Evolutionary conservation across 495 filamentous ascomycete genomes (phyloP).

Genomic region (Schizothecium vesticola): DNA sequence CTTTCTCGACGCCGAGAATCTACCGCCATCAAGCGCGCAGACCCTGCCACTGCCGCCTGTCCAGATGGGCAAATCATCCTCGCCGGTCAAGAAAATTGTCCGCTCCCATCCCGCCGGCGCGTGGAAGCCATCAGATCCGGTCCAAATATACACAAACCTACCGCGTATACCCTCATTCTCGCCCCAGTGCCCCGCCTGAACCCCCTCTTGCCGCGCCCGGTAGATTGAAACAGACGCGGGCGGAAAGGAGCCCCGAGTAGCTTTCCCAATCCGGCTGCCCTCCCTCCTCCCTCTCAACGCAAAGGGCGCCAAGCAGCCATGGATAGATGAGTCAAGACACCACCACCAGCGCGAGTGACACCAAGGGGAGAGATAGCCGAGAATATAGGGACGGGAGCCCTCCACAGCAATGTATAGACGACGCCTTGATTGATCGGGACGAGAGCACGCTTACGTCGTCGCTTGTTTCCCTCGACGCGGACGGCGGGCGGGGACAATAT

Average conservation of each 20-base stretch:
- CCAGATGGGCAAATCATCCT: too few species aligned
- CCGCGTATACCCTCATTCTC: background rate
- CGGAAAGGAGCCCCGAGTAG: background rate
- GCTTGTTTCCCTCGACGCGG: background rate
- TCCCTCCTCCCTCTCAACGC: background rate
- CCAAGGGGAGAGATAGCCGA: conserved; percentile 8
- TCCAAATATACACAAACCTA: background rate
- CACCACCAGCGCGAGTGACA: background rate
- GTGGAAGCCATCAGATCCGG: background rate
- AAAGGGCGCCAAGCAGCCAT: too few species aligned
- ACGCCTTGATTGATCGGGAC: background rate
- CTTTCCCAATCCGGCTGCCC: background rate
- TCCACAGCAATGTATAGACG: background rate
- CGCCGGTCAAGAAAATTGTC: too few species aligned
- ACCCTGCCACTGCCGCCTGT: background rate
- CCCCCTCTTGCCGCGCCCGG: background rate
- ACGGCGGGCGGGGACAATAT: conserved; percentile 10
- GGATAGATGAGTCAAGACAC: background rate
- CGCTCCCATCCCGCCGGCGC: background rate
- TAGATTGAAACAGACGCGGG: background rate
- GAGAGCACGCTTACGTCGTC: conserved; percentile 5
- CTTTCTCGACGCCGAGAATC: background rate
- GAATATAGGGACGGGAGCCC: conserved; percentile 6
- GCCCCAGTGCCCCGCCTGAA: too few species aligned
- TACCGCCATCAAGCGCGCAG: background rate